phyloP scores from a whole-genome alignment of 345 rosid species.

The Hibiscus syriacus region DNA sequence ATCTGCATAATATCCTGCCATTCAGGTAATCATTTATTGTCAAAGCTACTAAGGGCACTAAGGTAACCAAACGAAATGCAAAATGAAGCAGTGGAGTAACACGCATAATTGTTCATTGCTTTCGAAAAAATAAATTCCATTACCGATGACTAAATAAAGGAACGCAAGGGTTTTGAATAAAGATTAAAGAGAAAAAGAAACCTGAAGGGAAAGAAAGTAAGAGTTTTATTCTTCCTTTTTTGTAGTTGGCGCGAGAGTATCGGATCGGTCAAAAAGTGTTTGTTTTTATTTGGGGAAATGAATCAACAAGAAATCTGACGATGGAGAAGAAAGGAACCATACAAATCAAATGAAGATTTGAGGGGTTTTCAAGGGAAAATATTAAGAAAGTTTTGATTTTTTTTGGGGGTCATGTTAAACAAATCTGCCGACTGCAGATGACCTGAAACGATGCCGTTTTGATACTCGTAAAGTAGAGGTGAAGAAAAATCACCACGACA shows the following conservation, averaged over 20 bases:
- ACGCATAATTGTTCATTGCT: background rate
- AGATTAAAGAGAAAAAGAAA: background rate
- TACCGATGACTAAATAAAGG: background rate
- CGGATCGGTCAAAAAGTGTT: background rate
- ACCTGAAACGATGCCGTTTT: background rate
- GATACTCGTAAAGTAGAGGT: background rate
- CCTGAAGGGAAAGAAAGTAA: background rate
- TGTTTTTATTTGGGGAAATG: background rate
- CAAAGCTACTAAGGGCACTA: too few species aligned
- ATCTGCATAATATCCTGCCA: too few species aligned
- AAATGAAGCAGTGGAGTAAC: too few species aligned
- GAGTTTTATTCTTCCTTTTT: too few species aligned
- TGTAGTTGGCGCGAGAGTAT: constrained; percentile 5
- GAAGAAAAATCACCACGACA: background rate
- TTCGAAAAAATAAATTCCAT: background rate
- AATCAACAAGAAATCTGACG: background rate
- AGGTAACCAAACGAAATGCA: too few species aligned
- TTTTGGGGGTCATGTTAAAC: background rate
- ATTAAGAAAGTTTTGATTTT: too few species aligned
- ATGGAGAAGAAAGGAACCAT: background rate
- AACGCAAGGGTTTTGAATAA: background rate
- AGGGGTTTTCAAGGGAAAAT: too few species aligned
- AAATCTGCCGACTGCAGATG: too few species aligned
- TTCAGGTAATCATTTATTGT: too few species aligned
- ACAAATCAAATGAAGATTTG: background rate